Evolutionary conservation across 345 rosid species (phyloP).

Genomic region (Salix brachista): DNA sequence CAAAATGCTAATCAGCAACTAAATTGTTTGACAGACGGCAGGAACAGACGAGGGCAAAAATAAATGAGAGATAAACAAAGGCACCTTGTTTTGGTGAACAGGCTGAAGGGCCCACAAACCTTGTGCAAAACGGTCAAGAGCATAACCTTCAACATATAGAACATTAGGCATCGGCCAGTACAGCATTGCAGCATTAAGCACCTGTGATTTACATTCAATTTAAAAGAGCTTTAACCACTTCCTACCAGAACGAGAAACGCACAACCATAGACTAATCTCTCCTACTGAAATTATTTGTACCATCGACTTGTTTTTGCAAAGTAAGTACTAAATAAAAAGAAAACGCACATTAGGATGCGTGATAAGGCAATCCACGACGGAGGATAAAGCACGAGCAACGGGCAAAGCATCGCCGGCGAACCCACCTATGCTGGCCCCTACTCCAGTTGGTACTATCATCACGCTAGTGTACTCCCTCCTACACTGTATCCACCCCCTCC

Average conservation of each 20-base stretch:
- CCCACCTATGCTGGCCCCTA: constrained; percentile 58
- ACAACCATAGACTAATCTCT: no score
- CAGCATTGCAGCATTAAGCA: constrained; percentile 65
- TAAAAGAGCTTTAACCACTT: no score
- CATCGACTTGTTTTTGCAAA: neutral
- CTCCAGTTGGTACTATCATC: constrained; percentile 60
- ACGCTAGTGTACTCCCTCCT: constrained; percentile 58
- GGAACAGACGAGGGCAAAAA: neutral
- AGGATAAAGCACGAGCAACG: constrained; percentile 50
- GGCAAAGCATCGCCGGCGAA: constrained; percentile 65
- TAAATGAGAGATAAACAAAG: neutral
- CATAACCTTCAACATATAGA: constrained; percentile 61
- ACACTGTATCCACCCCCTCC: constrained; percentile 25
- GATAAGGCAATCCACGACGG: constrained; percentile 63
- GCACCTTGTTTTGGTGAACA: constrained; percentile 59
- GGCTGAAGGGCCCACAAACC: constrained; percentile 55
- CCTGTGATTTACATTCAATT: constrained; percentile 24
- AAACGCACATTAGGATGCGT: constrained; percentile 50
- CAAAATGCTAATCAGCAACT: constrained; percentile 4
- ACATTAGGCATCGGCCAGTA: constrained; percentile 62
- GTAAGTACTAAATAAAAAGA: neutral
- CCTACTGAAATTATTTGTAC: no score
- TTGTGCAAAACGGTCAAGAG: constrained; percentile 56
- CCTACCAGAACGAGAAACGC: no score
- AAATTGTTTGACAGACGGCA: neutral